Evolutionary conservation across 495 filamentous ascomycete genomes (phyloP), one percentile per base, ranked within the genome.

Genomic region (Podospora tetraspora): DNA sequence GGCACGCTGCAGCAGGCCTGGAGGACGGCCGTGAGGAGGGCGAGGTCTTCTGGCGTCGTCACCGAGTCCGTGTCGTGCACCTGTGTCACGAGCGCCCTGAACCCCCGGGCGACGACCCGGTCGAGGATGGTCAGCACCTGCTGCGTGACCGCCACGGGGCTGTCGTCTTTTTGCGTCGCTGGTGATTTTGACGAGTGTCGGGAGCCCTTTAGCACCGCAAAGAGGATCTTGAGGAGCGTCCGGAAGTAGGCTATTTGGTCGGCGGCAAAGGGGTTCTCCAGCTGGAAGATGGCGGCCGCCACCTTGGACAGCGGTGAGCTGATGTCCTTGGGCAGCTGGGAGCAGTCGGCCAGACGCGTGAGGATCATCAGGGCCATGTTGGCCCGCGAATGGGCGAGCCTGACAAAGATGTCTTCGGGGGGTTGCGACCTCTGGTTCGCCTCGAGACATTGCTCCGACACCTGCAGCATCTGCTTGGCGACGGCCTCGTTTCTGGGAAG

Each of bases 21-120:
- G 19, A 98, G 82, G 70, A 97, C 89, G 8, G 90, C 92, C n/a
- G 90, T 97, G 25, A 99, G 79, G 58, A 97, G 90, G 21, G 90
- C 90, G 71, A 98, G 88, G 73, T 99, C 95, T 76, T 85, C 73
- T 66, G 90, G 83, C 2, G 78, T 79, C n/a, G 85, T 81, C 24
- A 75, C 71, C 0, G 77, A 68, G 11, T 82, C 74, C 23, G 80
- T 73, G 21, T 89, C 84, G 73, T 97, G 93, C 37, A 96, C 83
- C 62, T 89, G 84, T 1, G 87, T 84, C 8, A 90, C 91, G 29
- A 97, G 82, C 7, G 90, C 87, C 61, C 88, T 87, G 79, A 97
- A 93, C 11, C 91, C 92, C 68, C 87, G 88, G 1, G 88, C 89
- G n/a, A 98, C 91, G 22, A 93, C 84, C 7, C 86, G 82, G 66